Conservation (phyloP, 176 grass and related monocot species). For the Triticum urartu region DNA sequence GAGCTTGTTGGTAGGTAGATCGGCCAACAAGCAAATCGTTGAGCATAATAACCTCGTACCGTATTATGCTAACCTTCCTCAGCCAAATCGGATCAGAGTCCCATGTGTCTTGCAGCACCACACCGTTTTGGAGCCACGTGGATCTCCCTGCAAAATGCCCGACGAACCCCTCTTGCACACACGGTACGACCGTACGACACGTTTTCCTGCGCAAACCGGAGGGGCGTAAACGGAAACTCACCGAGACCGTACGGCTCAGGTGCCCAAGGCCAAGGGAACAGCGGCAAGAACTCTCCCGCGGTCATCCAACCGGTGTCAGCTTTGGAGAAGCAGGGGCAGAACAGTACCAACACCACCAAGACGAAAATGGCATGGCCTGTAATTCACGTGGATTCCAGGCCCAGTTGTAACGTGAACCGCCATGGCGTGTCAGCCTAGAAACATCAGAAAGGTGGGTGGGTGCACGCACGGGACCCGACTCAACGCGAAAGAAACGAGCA, state of each 20-base stretch:
- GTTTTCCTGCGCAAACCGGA: neutral
- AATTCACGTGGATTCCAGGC: neutral
- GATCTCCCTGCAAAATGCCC: too few relatives aligned
- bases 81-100: too few relatives aligned
- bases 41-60: neutral
- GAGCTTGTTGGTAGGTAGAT: neutral
- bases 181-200: too few relatives aligned
- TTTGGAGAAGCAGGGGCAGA: conserved; percentile 14
- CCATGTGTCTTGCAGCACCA: too few relatives aligned
- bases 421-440: conserved; percentile 9
- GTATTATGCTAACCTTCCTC: too few relatives aligned
- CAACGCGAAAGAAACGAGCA: neutral
- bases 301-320: neutral
- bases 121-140: too few relatives aligned
- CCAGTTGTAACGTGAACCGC: accelerated
- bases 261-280: neutral
- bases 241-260: neutral
- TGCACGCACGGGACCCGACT: conserved; percentile 28
- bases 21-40: neutral
- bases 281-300: neutral
- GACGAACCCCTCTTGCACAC: too few relatives aligned
- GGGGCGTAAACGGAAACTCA: neutral
- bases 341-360: neutral
- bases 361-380: neutral
- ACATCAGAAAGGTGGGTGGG: neutral